Conservation (phyloP, 225 moss, liverwort and hornwort species). For the Rhytidiadelphus loreus region DNA sequence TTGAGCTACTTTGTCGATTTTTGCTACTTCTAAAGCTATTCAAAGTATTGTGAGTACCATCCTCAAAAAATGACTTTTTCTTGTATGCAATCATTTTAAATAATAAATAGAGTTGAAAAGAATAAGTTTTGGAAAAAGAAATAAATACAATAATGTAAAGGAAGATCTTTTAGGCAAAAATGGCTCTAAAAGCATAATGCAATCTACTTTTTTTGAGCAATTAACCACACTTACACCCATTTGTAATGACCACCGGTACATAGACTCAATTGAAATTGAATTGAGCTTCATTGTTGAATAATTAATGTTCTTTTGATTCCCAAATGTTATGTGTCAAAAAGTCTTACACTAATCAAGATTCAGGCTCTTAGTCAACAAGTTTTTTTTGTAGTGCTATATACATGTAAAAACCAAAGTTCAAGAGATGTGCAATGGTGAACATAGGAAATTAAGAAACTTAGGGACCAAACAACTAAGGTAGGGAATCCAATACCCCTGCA, state of each 20-base stretch:
- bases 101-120: too few relatives aligned
- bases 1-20: not conserved
- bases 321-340: not conserved
- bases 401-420: not conserved
- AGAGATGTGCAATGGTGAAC: not conserved
- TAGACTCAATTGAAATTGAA: not conserved
- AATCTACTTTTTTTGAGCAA: too few relatives aligned
- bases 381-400: too few relatives aligned
- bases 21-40: rapidly evolving
- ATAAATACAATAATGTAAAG: too few relatives aligned
- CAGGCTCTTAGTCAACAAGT: not conserved
- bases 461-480: not conserved
- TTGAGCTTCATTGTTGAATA: not conserved
- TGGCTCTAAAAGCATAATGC: too few relatives aligned
- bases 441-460: not conserved
- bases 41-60: not conserved
- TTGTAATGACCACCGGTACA: too few relatives aligned
- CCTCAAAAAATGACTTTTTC: too few relatives aligned
- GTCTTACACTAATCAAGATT: not conserved
- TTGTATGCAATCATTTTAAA: too few relatives aligned
- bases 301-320: not conserved
- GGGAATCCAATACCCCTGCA: not conserved
- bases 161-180: too few relatives aligned
- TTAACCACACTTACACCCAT: too few relatives aligned
- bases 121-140: too few relatives aligned